Evolutionary conservation across 169 alveolate genomes (phyloP).

Genomic region (Babesia bovis): DNA sequence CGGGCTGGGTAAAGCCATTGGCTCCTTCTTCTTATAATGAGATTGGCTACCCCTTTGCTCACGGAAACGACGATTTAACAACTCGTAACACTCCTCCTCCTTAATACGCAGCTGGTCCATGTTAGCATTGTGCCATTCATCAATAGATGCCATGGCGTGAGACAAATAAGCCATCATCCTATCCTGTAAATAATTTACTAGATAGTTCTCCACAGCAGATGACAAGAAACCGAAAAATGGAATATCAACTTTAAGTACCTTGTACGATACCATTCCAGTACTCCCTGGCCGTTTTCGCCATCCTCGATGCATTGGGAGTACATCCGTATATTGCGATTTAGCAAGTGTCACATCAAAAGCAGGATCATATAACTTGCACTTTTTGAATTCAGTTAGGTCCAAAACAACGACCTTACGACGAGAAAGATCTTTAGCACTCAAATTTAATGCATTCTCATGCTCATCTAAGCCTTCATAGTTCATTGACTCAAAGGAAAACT

Average conservation of each 20-base stretch:
- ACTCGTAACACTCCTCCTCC: conserved; percentile 69
- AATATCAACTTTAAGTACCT: conserved; percentile 68
- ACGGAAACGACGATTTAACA: conserved; percentile 61
- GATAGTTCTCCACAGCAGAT: conserved; percentile 74
- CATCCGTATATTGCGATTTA: conserved; percentile 14
- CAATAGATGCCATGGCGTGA: conserved; percentile 72
- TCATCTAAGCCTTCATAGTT: conserved; percentile 6
- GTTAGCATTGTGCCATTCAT: conserved; percentile 71
- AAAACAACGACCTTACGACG: conserved; percentile 33
- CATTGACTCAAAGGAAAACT: conserved; percentile 53
- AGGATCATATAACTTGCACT: conserved; percentile 54
- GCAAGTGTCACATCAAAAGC: conserved; percentile 36
- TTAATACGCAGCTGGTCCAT: conserved; percentile 62
- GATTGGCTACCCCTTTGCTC: conserved; percentile 18
- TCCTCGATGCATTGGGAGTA: conserved; percentile 42
- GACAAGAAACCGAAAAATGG: conserved; percentile 81
- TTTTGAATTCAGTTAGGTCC: conserved; percentile 50
- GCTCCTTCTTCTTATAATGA: neutral
- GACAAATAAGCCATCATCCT: conserved; percentile 67
- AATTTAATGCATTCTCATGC: conserved; percentile 50
- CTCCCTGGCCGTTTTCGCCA: conserved; percentile 29
- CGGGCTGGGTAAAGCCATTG: neutral
- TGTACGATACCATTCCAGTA: conserved; percentile 70
- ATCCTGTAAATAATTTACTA: conserved; percentile 65
- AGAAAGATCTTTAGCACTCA: conserved; percentile 34